Evolutionary conservation across 768 basidiomycete genomes (phyloP), one percentile per base, ranked within the genome.

Genomic region (Rhizopogon sp.): DNA sequence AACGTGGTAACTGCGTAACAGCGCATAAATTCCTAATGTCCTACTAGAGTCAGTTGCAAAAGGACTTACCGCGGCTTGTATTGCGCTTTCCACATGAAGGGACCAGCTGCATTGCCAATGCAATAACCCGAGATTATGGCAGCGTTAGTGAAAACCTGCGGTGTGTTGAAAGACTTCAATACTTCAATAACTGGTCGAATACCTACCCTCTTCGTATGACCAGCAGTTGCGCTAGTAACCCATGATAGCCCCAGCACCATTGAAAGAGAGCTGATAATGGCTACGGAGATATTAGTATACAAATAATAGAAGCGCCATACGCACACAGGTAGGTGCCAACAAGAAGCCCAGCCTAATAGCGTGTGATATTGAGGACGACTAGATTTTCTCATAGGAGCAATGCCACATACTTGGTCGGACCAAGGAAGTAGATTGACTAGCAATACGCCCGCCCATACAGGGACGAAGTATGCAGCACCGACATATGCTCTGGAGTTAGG

Each of bases 41-140:
- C 16, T 29, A n/a, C 17, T 17, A 7, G 22, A n/a, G 41, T 43
- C 41, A 43, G 41, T 43, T 43, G 22, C 3, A 43, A 43, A n/a
- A 11, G 6, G 41, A 9, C 41, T 31, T 52, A 82, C 81, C 82
- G 74, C 11, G 84, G 85, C 56, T 75, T 76, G 63, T 83, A 87
- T 63, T 78, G 71, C 6, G 72, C 74, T 64, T 83, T 79, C 85
- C 85, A 87, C 83, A 87, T 85, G 65, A 84, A 84, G 0, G 85
- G 84, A 16, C 78, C 79, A 5, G 79, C 79, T 7, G 84, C 70
- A 58, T 88, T 86, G n/a, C 77, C 78, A 28, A 79, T 57, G 59
- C 77, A 79, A 66, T 88, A 88, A 5, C 83, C 81, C 39, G 76
- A 78, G 17, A 88, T 74, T 74, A 87, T 78, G 54, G 87, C 79